Evolutionary conservation across 208 protist genomes (phyloP), one percentile per base, ranked within the genome.

Genomic region (Cochliopodium minus): DNA sequence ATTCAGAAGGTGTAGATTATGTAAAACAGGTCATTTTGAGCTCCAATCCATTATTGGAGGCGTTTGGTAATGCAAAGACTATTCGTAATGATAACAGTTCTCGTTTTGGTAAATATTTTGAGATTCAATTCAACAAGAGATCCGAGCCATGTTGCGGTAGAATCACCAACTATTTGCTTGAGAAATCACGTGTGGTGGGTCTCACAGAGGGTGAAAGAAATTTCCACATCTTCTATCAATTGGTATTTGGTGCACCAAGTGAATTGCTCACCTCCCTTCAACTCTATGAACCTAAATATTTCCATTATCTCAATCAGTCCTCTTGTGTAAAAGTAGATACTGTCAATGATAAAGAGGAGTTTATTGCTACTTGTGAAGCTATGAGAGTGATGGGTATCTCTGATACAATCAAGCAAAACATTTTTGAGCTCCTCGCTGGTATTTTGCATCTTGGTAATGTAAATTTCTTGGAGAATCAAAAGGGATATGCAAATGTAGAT

Each of bases 211-310:
- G 83, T 15, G 90, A 95, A 76, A 68, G 87, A 23, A 92, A 88
- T 65, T 95, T 89, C 63, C 90, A 95, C 65, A 83, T 95, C 47
- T 93, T 93, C 57, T 92, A 93, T 66, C 86, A 93, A 70, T 51
- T 92, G 25, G 83, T 76, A 36, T 47, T 55, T 22, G 78, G 76
- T 9, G 68, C 68, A 13, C 39, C 72, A 49, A 35, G 29, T n/a
- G 57, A 65, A 39, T 47, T 78, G n/a, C 68, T 72, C n/a, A 66
- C 72, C 23, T 17, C 55, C 26, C 61, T 82, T 11, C 49, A 56
- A 29, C 26, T 81, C 15, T 52, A 58, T 10, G 29, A 40, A 11
- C 61, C 79, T 5, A 47, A 64, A 3, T 55, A 79, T 29, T 89
- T 82, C 61, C 51, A 67, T 43, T 87, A 87, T 61, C 59, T 86